These are phyloP conservation scores for Mucor piriformis DNA, from an alignment of 371 early-diverging fungal species.

Conservation along the genomic window DNA sequence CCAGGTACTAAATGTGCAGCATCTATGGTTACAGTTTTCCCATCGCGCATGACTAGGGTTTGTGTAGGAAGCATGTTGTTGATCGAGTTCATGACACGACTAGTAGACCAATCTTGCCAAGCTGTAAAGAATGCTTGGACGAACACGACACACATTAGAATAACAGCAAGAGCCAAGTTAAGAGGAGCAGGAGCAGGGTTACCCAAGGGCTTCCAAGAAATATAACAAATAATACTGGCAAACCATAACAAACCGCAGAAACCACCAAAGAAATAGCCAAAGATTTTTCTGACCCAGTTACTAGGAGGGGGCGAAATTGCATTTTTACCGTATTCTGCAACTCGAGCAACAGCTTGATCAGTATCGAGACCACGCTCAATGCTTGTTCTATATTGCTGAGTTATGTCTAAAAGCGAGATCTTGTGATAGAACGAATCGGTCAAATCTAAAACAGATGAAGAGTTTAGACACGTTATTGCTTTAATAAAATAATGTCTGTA, in stretches of 20 bases:
- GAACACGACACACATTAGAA: constrained; percentile 61
- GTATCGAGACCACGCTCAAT: constrained; percentile 45
- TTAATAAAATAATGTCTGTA: neutral
- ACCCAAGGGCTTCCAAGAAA: constrained; percentile 47
- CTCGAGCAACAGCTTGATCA: constrained; percentile 38
- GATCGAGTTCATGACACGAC: constrained; percentile 75
- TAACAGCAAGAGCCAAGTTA: constrained; percentile 41
- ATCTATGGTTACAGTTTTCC: constrained; percentile 46
- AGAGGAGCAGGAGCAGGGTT: constrained; percentile 36
- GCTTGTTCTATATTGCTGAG: constrained; percentile 49
- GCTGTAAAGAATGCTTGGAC: constrained; percentile 70
- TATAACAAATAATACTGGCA: constrained; percentile 45
- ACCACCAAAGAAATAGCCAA: constrained; percentile 47
- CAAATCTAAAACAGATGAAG: constrained; percentile 15
- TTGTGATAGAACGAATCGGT: constrained; percentile 30
- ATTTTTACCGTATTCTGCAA: constrained; percentile 55
- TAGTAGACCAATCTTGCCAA: constrained; percentile 76
- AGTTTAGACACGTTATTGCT: neutral
- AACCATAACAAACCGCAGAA: constrained; percentile 47
- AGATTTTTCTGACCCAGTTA: constrained; percentile 48
- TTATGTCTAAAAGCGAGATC: constrained; percentile 35
- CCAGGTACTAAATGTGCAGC: constrained; percentile 49
- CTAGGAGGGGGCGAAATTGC: constrained; percentile 48
- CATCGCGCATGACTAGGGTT: constrained; percentile 64
- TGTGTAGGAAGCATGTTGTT: constrained; percentile 69